Evolutionary conservation across 208 protist species (phyloP).

Genomic region (Leptomonas seymouri): DNA sequence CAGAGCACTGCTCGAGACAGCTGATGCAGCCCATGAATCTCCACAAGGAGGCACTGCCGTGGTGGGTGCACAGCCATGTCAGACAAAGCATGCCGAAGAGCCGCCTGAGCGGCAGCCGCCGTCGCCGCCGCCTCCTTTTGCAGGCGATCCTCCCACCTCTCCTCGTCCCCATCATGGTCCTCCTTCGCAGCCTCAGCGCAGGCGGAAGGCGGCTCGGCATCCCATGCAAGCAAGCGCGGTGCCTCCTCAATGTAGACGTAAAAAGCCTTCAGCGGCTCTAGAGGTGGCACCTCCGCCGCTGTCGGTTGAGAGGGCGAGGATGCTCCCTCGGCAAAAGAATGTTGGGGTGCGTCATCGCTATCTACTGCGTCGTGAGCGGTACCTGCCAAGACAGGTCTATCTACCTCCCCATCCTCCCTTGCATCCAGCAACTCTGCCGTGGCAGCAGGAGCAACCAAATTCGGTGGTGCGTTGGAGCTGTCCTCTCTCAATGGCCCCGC

Average conservation of each 20-base stretch:
- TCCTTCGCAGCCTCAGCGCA: background rate
- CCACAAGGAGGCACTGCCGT: conserved; percentile 30
- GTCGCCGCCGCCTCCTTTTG: conserved; percentile 12
- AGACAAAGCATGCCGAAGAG: background rate
- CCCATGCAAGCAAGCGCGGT: conserved; percentile 6
- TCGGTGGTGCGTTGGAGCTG: background rate
- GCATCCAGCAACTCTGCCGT: background rate
- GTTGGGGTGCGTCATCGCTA: background rate
- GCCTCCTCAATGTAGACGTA: conserved; percentile 16
- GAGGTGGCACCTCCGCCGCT: conserved; percentile 1
- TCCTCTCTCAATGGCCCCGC: background rate
- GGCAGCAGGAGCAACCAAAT: background rate
- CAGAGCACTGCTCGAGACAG: conserved; percentile 16
- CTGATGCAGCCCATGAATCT: conserved; percentile 17
- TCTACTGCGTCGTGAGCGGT: background rate
- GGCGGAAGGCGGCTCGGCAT: conserved; percentile 22
- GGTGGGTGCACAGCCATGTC: conserved; percentile 23
- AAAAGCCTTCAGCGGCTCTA: background rate
- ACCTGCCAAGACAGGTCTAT: background rate
- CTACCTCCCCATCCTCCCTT: conserved; percentile 1
- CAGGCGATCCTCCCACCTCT: background rate
- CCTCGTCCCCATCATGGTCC: background rate
- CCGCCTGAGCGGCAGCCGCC: conserved; percentile 8
- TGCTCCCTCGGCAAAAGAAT: no score
- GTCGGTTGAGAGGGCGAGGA: background rate